A percentile compares a stretch with the other conserved stretches of the same genome.
These are phyloP conservation scores for Tilletia walkeri DNA, from an alignment of 1,284 basidiomycete species.

Conservation along the genomic window DNA sequence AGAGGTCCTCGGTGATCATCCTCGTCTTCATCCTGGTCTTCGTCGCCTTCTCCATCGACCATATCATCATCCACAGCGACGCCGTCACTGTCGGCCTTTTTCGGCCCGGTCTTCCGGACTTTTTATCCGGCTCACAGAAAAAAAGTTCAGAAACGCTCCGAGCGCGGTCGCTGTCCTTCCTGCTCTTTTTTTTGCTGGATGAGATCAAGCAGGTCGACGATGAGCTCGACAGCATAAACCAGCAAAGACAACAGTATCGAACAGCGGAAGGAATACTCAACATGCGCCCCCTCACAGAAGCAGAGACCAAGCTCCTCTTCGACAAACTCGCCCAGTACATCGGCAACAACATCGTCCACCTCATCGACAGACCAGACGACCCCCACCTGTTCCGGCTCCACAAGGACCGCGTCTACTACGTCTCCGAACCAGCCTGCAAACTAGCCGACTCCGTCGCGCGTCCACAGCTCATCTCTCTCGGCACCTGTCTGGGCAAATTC, in stretches of 20 bases:
- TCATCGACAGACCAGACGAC: constrained; percentile 53
- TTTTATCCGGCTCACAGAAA: no score
- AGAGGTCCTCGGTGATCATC: neutral
- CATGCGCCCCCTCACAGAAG: constrained; percentile 56
- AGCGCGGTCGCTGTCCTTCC: no score
- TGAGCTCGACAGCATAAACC: neutral
- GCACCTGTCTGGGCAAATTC: constrained; percentile 97
- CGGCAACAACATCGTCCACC: constrained; percentile 79
- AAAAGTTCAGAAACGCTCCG: neutral
- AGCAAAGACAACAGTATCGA: neutral
- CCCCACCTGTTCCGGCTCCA: constrained; percentile 57
- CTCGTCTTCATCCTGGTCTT: neutral
- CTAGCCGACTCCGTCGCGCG: constrained; percentile 87
- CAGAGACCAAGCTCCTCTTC: constrained; percentile 66
- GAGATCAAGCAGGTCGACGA: neutral
- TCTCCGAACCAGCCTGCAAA: constrained; percentile 69
- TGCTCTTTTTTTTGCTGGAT: neutral
- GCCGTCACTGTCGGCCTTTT: neutral
- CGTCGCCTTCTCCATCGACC: neutral
- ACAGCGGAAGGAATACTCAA: neutral
- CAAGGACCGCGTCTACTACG: constrained; percentile 54
- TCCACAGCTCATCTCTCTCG: constrained; percentile 86
- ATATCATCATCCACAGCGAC: neutral
- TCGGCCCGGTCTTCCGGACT: no score
- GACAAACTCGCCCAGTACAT: constrained; percentile 89